A percentile compares a stretch with the other conserved stretches of the same genome.
phyloP scores from a whole-genome alignment of 805 yeast genomes.

The Kockiozyma suomiensis region DNA sequence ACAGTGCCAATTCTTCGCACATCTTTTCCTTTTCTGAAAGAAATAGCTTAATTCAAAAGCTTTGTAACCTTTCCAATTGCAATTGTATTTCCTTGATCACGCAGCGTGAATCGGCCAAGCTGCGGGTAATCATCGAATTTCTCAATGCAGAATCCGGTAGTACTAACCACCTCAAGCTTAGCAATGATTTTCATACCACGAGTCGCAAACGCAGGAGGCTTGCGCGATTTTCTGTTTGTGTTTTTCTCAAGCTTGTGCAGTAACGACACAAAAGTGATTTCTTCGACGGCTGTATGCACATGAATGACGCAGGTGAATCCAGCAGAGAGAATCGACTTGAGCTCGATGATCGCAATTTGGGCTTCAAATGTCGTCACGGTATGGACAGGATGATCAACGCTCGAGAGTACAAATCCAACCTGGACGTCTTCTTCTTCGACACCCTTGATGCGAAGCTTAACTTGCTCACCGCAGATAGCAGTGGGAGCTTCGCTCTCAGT shows the following conservation, averaged over 20 bases:
- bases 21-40: background rate
- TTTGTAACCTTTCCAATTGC: conserved; percentile 98
- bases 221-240: conserved; percentile 93
- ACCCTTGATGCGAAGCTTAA: conserved; percentile 88
- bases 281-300: conserved; percentile 97
- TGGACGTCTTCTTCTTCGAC: conserved; percentile 95
- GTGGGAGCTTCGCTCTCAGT: conserved; percentile 90
- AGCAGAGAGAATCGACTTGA: conserved; percentile 88
- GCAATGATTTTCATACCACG: conserved; percentile 99
- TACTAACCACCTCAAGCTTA: conserved; percentile 63
- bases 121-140: conserved; percentile 91
- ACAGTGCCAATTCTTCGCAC: background rate
- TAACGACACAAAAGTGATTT: conserved; percentile 77
- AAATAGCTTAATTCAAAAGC: conserved; percentile 50
- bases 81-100: conserved; percentile 98
- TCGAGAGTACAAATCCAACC: conserved; percentile 88
- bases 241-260: conserved; percentile 95
- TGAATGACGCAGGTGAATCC: conserved; percentile 99
- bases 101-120: conserved; percentile 94
- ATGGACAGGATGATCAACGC: conserved; percentile 83
- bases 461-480: conserved; percentile 97
- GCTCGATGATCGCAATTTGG: conserved; percentile 94
- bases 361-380: conserved; percentile 92
- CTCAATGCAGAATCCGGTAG: conserved; percentile 91
- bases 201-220: conserved; percentile 97